Evolutionary conservation across 345 rosid genomes (phyloP).

Genomic region (Gossypium raimondii): DNA sequence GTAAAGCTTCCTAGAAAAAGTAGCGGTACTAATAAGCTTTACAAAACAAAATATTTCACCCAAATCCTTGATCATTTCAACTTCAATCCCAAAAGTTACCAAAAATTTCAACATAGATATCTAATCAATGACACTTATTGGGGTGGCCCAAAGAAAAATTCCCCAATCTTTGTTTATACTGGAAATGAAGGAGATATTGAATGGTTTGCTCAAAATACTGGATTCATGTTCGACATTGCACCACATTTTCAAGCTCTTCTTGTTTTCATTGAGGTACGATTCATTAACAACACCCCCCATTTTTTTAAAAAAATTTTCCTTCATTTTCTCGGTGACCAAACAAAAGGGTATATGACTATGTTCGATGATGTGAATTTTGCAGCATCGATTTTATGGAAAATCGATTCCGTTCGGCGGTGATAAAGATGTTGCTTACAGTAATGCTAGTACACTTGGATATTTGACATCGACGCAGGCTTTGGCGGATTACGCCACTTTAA

Average conservation of each 20-base stretch:
- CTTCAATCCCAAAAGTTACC: slow-evolving; percentile 46
- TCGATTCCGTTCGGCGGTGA: slow-evolving; percentile 56
- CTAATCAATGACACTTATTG: slow-evolving; percentile 41
- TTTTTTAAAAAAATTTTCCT: neutral
- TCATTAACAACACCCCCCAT: neutral
- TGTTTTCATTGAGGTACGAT: slow-evolving; percentile 52
- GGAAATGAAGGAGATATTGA: slow-evolving; percentile 64
- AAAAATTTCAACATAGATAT: slow-evolving; percentile 49
- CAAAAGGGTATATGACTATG: neutral
- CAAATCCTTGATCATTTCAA: slow-evolving; percentile 62
- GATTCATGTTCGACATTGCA: slow-evolving; percentile 53
- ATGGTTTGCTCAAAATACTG: slow-evolving; percentile 58
- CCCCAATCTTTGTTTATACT: slow-evolving; percentile 58
- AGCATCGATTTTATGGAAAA: slow-evolving; percentile 62
- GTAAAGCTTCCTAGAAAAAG: slow-evolving; percentile 18
- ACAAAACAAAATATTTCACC: slow-evolving; percentile 42
- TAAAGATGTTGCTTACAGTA: slow-evolving; percentile 38
- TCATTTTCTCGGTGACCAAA: neutral
- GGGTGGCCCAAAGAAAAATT: slow-evolving; percentile 39
- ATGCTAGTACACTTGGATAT: slow-evolving; percentile 47
- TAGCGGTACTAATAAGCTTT: slow-evolving; percentile 11
- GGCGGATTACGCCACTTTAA: slow-evolving; percentile 54
- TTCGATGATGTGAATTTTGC: slow-evolving; percentile 14
- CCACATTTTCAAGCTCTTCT: slow-evolving; percentile 53
- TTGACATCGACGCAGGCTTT: slow-evolving; percentile 51